A percentile compares a stretch with the other conserved stretches of the same genome.
These are phyloP conservation scores for Ophiostoma fasciatum DNA, from an alignment of 2,329 filamentous ascomycete species.

Conservation along the genomic window DNA sequence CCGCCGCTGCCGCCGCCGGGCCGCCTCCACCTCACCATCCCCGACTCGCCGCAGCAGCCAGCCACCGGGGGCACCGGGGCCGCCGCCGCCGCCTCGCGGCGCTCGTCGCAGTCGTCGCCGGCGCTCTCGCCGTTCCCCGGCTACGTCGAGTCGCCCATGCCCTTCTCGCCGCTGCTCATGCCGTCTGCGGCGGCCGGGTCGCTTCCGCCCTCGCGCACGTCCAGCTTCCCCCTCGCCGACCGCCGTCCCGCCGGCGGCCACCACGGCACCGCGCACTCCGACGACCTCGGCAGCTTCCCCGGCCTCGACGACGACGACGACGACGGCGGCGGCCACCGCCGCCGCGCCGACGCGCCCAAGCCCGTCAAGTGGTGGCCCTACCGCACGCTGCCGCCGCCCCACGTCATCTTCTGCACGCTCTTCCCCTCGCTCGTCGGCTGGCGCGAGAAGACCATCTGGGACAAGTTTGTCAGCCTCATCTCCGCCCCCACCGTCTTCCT, in stretches of 20 bases:
- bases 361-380: conserved; percentile 72
- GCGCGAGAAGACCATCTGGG: conserved; percentile 69
- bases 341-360: conserved; percentile 20
- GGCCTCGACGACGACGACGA: conserved; percentile 24
- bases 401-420: conserved; percentile 55
- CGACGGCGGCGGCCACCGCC: too few species aligned
- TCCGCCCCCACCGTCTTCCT: conserved; percentile 86
- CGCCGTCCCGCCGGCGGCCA: conserved; percentile 24
- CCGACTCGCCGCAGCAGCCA: too few species aligned
- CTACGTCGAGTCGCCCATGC: conserved; percentile 44
- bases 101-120: conserved; percentile 31
- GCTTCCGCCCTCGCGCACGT: conserved; percentile 21
- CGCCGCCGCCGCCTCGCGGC: too few species aligned
- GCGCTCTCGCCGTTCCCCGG: conserved; percentile 50
- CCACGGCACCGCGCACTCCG: background rate
- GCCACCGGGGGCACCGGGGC: background rate
- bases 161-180: conserved; percentile 22
- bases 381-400: conserved; percentile 53
- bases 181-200: too few species aligned
- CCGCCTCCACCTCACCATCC: too few species aligned
- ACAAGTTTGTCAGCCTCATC: conserved; percentile 64
- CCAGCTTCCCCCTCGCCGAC: conserved; percentile 42
- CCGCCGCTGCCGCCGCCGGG: too few species aligned
- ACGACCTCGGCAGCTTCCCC: conserved; percentile 26
- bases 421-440: conserved; percentile 81